Evolutionary conservation across 495 filamentous ascomycete species (phyloP).

Genomic region (Platismatia glauca): DNA sequence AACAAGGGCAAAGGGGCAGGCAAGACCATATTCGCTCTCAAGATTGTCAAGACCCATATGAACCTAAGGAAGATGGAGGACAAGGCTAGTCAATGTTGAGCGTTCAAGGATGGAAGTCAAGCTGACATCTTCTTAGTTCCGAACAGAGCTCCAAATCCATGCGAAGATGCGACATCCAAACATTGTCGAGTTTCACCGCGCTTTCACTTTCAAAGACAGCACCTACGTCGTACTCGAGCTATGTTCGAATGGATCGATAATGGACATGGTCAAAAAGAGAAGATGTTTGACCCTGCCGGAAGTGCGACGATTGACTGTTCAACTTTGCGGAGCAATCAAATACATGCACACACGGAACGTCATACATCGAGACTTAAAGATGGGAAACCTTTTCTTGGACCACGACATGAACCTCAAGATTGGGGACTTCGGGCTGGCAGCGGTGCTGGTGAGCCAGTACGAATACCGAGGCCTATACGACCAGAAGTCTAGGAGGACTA

Average conservation of each 20-base stretch:
- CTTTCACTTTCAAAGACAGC: conserved; percentile 78
- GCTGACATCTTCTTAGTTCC: conserved; percentile 55
- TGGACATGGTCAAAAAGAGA: conserved; percentile 91
- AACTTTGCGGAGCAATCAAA: conserved; percentile 91
- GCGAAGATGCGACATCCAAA: conserved; percentile 92
- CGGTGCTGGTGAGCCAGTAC: conserved; percentile 77
- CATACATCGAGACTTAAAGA: conserved; percentile 94
- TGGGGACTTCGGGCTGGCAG: conserved; percentile 96
- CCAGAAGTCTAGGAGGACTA: conserved; percentile 53
- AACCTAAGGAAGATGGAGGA: conserved; percentile 72
- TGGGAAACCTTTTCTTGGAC: conserved; percentile 96
- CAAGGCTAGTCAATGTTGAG: conserved; percentile 51
- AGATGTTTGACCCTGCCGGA: conserved; percentile 83
- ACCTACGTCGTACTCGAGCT: conserved; percentile 93
- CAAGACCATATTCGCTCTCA: conserved; percentile 57
- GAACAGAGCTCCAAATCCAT: conserved; percentile 95
- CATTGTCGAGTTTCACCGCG: conserved; percentile 89
- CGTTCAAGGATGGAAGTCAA: not conserved
- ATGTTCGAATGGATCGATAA: conserved; percentile 92
- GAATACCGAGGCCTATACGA: conserved; percentile 47
- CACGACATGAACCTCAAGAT: conserved; percentile 95
- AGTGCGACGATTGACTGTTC: conserved; percentile 81
- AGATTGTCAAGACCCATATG: conserved; percentile 88
- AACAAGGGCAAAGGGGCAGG: conserved; percentile 44
- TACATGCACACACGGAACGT: conserved; percentile 93